A percentile compares a stretch with the other conserved stretches of the same genome.
Evolutionary conservation across 73 alveolate species (phyloP).

Genomic region (Paramecium bursaria): DNA sequence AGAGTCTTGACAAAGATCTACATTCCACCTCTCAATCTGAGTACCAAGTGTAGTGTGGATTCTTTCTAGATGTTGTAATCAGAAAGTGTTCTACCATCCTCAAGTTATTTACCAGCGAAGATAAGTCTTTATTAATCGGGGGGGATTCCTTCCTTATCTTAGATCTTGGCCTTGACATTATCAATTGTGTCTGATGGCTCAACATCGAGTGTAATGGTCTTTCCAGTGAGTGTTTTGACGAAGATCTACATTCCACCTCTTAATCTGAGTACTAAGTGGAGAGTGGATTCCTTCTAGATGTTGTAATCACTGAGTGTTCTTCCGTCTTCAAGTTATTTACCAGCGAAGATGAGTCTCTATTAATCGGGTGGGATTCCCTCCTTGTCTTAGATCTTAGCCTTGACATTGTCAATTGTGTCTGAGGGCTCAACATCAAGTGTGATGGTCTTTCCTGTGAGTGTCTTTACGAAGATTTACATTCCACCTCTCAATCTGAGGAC

Average conservation of each 20-base stretch:
- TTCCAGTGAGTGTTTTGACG: slow-evolving; percentile 57
- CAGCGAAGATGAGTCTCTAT: slow-evolving; percentile 64
- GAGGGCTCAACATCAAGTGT: slow-evolving; percentile 73
- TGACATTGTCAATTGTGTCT: slow-evolving; percentile 74
- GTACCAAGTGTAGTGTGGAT: slow-evolving; percentile 65
- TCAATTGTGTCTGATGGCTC: slow-evolving; percentile 69
- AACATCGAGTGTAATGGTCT: slow-evolving; percentile 57
- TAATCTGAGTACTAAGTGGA: slow-evolving; percentile 69
- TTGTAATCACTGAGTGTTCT: slow-evolving; percentile 67
- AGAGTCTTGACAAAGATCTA: slow-evolving; percentile 33
- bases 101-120: slow-evolving; percentile 67
- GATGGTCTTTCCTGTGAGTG: slow-evolving; percentile 73
- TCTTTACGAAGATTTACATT: slow-evolving; percentile 70
- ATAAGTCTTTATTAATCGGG: slow-evolving; percentile 67
- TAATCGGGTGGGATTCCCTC: slow-evolving; percentile 72
- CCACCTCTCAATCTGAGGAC: slow-evolving; percentile 73
- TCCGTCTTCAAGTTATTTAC: slow-evolving; percentile 62
- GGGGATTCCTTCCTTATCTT: slow-evolving; percentile 71
- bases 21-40: slow-evolving; percentile 70
- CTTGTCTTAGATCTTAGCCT: slow-evolving; percentile 75
- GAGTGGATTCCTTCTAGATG: slow-evolving; percentile 30
- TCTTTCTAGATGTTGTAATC: slow-evolving; percentile 68
- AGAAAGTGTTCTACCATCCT: slow-evolving; percentile 63
- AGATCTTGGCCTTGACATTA: slow-evolving; percentile 54
- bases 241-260: slow-evolving; percentile 68